A percentile compares a stretch with the other conserved stretches of the same genome.
phyloP scores from a whole-genome alignment of 2,329 filamentous ascomycete species.

The Xylariaceae sp. region DNA sequence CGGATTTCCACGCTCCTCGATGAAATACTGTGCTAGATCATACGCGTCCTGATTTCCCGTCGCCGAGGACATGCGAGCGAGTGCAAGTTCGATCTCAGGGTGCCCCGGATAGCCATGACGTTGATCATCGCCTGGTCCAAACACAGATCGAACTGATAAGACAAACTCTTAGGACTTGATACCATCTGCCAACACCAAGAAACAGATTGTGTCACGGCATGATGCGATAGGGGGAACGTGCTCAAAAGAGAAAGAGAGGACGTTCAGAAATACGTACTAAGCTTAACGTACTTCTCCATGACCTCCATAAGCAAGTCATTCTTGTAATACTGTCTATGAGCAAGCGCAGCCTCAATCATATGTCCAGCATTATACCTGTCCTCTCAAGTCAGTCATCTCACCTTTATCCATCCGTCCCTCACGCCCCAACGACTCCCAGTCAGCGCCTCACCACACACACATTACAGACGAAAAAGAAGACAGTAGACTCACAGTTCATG shows the following conservation, averaged over 20 bases:
- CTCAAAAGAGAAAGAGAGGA: too few relatives aligned
- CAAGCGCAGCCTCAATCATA: slow-evolving; percentile 57
- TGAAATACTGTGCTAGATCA: slow-evolving; percentile 52
- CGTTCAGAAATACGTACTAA: too few relatives aligned
- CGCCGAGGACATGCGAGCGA: slow-evolving; percentile 35
- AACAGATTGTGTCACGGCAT: too few relatives aligned
- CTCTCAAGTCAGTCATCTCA: slow-evolving; percentile 1
- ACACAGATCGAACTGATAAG: slow-evolving; percentile 42
- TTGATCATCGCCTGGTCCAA: slow-evolving; percentile 48
- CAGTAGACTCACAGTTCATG: slow-evolving; percentile 50
- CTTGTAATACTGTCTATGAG: slow-evolving; percentile 49
- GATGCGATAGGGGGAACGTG: too few relatives aligned
- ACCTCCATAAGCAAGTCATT: slow-evolving; percentile 50
- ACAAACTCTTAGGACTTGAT: too few relatives aligned
- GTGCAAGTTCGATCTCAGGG: slow-evolving; percentile 48
- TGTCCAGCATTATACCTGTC: slow-evolving; percentile 57
- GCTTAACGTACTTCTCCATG: slow-evolving; percentile 49
- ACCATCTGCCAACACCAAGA: too few relatives aligned
- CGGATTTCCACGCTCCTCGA: slow-evolving; percentile 54
- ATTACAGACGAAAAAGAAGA: not conserved
- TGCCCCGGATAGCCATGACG: slow-evolving; percentile 59
- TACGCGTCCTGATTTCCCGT: slow-evolving; percentile 36
- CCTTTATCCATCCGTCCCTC: too few relatives aligned
- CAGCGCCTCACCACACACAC: too few relatives aligned
- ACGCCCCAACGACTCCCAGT: too few relatives aligned